phyloP scores from a whole-genome alignment of 495 filamentous ascomycete species.

The Thozetella sp. region DNA sequence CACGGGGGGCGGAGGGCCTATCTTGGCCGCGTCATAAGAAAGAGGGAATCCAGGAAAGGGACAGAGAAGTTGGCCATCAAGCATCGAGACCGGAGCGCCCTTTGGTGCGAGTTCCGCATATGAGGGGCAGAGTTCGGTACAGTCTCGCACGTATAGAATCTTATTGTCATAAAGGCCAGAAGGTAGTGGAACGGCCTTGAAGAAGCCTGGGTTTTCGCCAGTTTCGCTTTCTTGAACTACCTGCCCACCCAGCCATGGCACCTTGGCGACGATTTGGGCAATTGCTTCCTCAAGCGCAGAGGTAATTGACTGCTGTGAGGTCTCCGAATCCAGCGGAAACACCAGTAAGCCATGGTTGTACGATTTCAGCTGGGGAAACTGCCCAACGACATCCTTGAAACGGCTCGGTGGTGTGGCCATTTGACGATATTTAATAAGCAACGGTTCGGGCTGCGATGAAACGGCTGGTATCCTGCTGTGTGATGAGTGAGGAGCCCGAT shows the following conservation, averaged over 20 bases:
- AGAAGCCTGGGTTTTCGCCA: slow-evolving; percentile 26
- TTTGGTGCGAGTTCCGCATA: slow-evolving; percentile 21
- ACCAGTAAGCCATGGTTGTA: slow-evolving; percentile 35
- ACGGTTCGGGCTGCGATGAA: too few relatives aligned
- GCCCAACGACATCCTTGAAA: slow-evolving; percentile 24
- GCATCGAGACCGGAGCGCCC: slow-evolving; percentile 25
- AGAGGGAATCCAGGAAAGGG: slow-evolving; percentile 26
- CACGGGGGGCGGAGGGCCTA: slow-evolving; percentile 30
- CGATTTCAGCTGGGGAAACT: slow-evolving; percentile 39
- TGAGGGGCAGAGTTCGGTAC: slow-evolving; percentile 14
- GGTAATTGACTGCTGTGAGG: slow-evolving; percentile 13
- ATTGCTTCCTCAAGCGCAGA: slow-evolving; percentile 22
- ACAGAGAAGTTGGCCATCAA: slow-evolving; percentile 25
- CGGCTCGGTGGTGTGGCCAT: too few relatives aligned
- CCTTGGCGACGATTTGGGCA: slow-evolving; percentile 16
- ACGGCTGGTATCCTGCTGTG: too few relatives aligned
- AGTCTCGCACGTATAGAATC: slow-evolving; percentile 27
- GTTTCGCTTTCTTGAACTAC: slow-evolving; percentile 26
- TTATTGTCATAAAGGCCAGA: slow-evolving; percentile 6
- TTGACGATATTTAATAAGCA: too few relatives aligned
- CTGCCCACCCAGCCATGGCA: slow-evolving; percentile 34
- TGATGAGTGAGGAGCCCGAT: too few relatives aligned
- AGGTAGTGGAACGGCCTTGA: slow-evolving; percentile 16
- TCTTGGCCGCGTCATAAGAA: slow-evolving; percentile 20
- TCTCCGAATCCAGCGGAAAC: slow-evolving; percentile 22